Evolutionary conservation across 2,329 filamentous ascomycete genomes (phyloP).

Genomic region (Pseudogymnoascus sp.): DNA sequence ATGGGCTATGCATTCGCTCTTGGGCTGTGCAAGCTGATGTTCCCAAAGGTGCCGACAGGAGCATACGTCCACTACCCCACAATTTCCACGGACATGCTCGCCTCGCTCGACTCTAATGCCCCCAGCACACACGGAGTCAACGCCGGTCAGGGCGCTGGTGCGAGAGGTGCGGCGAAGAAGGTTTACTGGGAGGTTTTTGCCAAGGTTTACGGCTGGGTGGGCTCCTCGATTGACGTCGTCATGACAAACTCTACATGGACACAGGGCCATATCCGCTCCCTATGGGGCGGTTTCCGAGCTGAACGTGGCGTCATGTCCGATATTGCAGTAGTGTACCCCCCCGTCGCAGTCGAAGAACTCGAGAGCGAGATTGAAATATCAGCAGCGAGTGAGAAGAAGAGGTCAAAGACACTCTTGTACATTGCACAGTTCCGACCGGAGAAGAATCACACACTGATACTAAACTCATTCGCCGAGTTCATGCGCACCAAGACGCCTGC

Average conservation of each 20-base stretch:
- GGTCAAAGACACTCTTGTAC: slow-evolving; percentile 72
- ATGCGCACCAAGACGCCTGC: slow-evolving; percentile 47
- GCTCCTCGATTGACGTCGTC: slow-evolving; percentile 78
- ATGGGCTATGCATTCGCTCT: slow-evolving; percentile 96
- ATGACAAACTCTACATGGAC: slow-evolving; percentile 99
- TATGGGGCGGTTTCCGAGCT: slow-evolving; percentile 61
- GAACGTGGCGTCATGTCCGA: slow-evolving; percentile 39
- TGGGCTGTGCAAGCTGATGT: slow-evolving; percentile 73
- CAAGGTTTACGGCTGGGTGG: slow-evolving; percentile 70
- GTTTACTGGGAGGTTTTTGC: slow-evolving; percentile 86
- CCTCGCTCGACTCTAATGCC: slow-evolving; percentile 58
- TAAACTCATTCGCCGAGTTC: slow-evolving; percentile 76
- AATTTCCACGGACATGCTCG: slow-evolving; percentile 96
- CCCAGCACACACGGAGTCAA: slow-evolving; percentile 58
- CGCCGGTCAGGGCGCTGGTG: slow-evolving; percentile 68
- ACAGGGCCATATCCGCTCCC: slow-evolving; percentile 65
- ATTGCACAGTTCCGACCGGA: slow-evolving; percentile 97
- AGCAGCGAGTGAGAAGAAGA: slow-evolving; percentile 55
- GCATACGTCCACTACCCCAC: slow-evolving; percentile 98
- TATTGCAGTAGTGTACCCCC: slow-evolving; percentile 78
- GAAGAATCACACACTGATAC: slow-evolving; percentile 85
- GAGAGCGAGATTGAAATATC: slow-evolving; percentile 66
- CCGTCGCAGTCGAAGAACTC: slow-evolving; percentile 81
- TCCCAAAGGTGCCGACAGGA: slow-evolving; percentile 70
- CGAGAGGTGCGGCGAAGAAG: slow-evolving; percentile 63